These are phyloP conservation scores for Plasmodium vivax DNA, from an alignment of 169 alveolate species.

Conservation along the genomic window DNA sequence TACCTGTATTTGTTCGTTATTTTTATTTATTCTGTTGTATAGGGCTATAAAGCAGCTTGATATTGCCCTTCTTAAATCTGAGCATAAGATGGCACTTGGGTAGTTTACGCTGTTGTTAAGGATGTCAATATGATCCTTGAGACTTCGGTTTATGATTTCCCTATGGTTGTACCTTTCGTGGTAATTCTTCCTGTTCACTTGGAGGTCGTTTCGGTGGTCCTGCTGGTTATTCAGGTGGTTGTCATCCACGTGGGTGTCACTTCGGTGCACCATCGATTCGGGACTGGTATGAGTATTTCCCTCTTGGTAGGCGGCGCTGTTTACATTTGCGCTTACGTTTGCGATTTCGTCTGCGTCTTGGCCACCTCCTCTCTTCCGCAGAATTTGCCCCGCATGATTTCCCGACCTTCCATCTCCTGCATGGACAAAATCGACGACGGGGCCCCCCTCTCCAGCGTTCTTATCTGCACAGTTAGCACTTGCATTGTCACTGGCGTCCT, in stretches of 20 bases:
- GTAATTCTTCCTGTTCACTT: neutral
- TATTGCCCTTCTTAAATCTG: conserved; percentile 68
- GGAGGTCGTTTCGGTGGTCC: neutral
- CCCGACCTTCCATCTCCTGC: neutral
- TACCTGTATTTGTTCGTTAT: conserved; percentile 28
- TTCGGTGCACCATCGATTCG: neutral
- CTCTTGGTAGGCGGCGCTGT: neutral
- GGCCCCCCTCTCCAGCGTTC: neutral
- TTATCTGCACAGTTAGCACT: neutral
- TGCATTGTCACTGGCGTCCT: neutral
- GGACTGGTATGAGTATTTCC: neutral
- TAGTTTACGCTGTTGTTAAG: conserved; percentile 17
- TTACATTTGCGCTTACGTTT: neutral
- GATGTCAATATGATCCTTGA: conserved; percentile 55
- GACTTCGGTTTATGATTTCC: conserved; percentile 11
- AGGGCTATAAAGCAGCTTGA: conserved; percentile 56
- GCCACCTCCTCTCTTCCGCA: neutral
- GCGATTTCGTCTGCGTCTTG: neutral
- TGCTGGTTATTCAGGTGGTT: neutral
- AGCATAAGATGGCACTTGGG: conserved; percentile 19
- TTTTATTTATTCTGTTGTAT: conserved; percentile 39
- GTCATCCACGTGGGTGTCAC: neutral
- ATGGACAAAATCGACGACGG: neutral
- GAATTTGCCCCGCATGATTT: neutral
- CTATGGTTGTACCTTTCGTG: conserved; percentile 10